Evolutionary conservation across 169 alveolate species (phyloP), one percentile per base, ranked within the genome.

Genomic region (Plasmodium berghei): DNA sequence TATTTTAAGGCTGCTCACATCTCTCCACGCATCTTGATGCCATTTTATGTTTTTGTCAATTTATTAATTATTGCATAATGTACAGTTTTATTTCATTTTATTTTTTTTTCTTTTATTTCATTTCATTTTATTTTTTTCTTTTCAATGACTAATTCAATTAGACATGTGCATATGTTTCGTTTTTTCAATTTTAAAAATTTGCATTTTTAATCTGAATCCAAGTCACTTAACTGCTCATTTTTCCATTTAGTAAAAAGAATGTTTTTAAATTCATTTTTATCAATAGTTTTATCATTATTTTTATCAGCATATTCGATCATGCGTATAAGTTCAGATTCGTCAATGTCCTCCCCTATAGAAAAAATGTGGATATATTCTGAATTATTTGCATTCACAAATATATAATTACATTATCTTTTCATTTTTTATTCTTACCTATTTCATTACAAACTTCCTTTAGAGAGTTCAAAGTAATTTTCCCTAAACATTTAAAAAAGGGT

Each of bases 291-390:
- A 52, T 83, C 90, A 34, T 83, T 83, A 34, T 83, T 83, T 42
- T 72, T 70, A 42, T 83, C 90, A 8, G 90, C 90, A 56, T 34
- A 83, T 26, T 83, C 86, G 40, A 83, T 83, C 90, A 83, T 83
- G 34, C 70, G 40, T 20, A 56, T 83, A 3, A 83, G 58, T 55
- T 83, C 90, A 12, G 42, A 28, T 5, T 83, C 90, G 12, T 58
- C 67, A 28, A 83, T 69, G 28, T 67, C 46, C 42, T 83, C 90
- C 28, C 90, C 90, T 83, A 54, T 12, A 20, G 16, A n/a, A 45
- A 69, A 24, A 18, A 63, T 22, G 16, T 22, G 1, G 54, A 52
- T 16, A 10, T 18, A 3, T 10, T 20, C 5, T 10, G 1, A 24
- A 6, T 9, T 49, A 46, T 12, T 10, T 16, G 14, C n/a, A 24